Evolutionary conservation across 2,329 filamentous ascomycete species (phyloP), one percentile per base, ranked within the genome.

Genomic region (Ophiocordyceps camponoti-leonardi): DNA sequence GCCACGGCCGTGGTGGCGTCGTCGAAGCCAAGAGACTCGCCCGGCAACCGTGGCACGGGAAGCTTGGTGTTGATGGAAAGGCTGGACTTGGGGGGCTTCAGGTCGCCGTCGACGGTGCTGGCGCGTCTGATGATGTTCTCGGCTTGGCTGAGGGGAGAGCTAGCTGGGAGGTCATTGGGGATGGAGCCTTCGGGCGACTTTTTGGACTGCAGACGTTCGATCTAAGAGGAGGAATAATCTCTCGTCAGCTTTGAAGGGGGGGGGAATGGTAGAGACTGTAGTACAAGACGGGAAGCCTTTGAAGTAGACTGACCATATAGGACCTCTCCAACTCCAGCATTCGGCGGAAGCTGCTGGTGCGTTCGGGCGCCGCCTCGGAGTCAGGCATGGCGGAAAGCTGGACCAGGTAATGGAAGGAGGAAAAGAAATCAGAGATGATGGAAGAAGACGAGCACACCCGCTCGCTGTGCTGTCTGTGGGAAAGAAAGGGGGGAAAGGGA

Each of bases 291-390:
- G 22, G 22, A 18, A 20, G 31, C 14, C 13, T 26, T 28, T 14
- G 10, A 12, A 18, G 19, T 14, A 4, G n/a, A 55, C 65, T 63
- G 64, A 78, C 75, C 70, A 74, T 75, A 58, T 65, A 68, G 55
- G 65, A 66, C 55, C 71, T 73, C 55, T 79, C 75, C 44, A 78
- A 59, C 52, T 77, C 72, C 43, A 78, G 64, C 74, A 79, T 77
- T 48, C 64, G 67, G 56, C 75, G 67, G 50, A 78, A 68, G 57
- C 68, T 75, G 54, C 67, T 67, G 49, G 64, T 63, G 52, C 63
- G 62, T 44, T 47, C 49, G 10, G 51, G 49, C 13, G 47, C 48
- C 45, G 47, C 45, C 43, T 49, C 51, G 43, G 45, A 42, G 37
- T 46, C 47, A 19, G 47, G 28, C 47, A 51, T 52, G 45, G 46